These are phyloP conservation scores for Termitomyces sp. DNA, from an alignment of 768 basidiomycete genomes.

Conservation along the genomic window DNA sequence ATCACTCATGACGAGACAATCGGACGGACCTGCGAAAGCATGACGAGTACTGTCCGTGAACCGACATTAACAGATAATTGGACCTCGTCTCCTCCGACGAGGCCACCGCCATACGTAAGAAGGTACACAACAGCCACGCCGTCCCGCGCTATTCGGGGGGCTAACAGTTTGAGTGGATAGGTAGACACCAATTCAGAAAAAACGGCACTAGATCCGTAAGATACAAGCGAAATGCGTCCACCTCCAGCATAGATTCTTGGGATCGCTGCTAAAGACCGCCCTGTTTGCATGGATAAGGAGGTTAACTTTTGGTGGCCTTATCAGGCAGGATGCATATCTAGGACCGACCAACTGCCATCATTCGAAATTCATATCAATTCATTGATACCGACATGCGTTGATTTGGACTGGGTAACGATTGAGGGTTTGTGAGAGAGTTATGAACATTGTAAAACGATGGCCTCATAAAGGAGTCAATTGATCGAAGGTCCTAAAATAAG, in stretches of 20 bases:
- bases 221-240: constrained; percentile 51
- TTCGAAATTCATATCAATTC: not conserved
- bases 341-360: not conserved
- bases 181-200: constrained; percentile 74
- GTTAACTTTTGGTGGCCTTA: not conserved
- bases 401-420: not conserved
- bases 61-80: constrained; percentile 57
- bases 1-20: not conserved
- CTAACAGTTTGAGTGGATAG: constrained; percentile 86
- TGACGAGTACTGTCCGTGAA: constrained; percentile 49
- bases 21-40: constrained; percentile 79
- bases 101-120: constrained; percentile 86
- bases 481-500: constrained; percentile 18
- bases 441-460: constrained; percentile 2
- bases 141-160: constrained; percentile 50
- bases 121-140: constrained; percentile 69
- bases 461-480: constrained; percentile 20
- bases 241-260: constrained; percentile 36
- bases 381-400: not conserved
- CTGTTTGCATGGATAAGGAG: constrained; percentile 12
- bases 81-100: constrained; percentile 82
- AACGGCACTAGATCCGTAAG: constrained; percentile 48
- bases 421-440: not conserved
- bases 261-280: constrained; percentile 10
- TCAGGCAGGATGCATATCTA: not conserved